Evolutionary conservation across 164 flowering plant genomes (phyloP).

Genomic region (Liriodendron chinense): DNA sequence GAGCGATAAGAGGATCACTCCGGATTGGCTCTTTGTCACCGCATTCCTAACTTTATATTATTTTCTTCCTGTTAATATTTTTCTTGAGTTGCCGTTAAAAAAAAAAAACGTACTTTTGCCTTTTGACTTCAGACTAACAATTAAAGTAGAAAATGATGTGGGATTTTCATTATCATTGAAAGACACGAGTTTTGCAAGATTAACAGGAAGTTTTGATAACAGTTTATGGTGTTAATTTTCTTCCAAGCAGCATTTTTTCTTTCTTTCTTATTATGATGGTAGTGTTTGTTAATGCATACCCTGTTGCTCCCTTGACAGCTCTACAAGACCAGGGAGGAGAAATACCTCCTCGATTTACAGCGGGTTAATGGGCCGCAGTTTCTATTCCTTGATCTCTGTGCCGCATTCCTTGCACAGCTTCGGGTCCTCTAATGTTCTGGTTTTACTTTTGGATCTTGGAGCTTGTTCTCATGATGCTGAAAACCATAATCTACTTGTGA

Average conservation of each 20-base stretch:
- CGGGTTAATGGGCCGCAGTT: slow-evolving; percentile 26
- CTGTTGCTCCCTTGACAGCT: slow-evolving; percentile 14
- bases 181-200: no score
- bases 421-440: slow-evolving; percentile 18
- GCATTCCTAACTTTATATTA: no score
- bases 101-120: no score
- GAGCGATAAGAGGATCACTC: no score
- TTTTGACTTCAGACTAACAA: no score
- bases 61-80: no score
- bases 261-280: background rate
- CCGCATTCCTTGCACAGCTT: slow-evolving; percentile 29
- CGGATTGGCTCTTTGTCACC: no score
- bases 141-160: no score
- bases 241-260: background rate
- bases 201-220: background rate
- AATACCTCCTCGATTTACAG: slow-evolving; percentile 28
- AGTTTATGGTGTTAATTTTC: background rate
- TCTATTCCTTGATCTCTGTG: slow-evolving; percentile 28
- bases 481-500: background rate
- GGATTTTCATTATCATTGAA: no score
- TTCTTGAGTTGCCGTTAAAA: no score
- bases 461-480: background rate
- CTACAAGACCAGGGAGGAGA: slow-evolving; percentile 30
- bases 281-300: background rate
- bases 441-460: background rate